Evolutionary conservation across 1,284 basidiomycete genomes (phyloP).

Genomic region (Ceratobasidium sp.): DNA sequence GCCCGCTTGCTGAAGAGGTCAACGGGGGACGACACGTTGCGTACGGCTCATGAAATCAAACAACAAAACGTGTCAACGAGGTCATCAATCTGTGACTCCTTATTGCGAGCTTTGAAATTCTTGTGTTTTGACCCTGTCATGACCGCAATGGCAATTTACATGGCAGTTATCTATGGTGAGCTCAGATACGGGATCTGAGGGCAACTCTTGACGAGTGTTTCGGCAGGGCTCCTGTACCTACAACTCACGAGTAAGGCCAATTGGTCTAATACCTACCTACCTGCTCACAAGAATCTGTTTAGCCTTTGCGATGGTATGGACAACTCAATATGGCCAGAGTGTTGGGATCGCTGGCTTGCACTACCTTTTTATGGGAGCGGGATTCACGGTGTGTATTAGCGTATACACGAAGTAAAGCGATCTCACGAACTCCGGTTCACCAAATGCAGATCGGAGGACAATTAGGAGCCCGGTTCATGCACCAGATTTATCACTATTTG

Average conservation of each 20-base stretch:
- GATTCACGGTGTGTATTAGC: conserved; percentile 47
- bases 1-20: conserved; percentile 55
- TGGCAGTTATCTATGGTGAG: conserved; percentile 53
- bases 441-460: conserved; percentile 52
- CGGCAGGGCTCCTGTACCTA: conserved; percentile 43
- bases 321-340: conserved; percentile 53
- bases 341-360: conserved; percentile 58
- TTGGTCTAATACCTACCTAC: too few species aligned
- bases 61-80: conserved; percentile 11
- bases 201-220: neutral
- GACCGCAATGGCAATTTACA: conserved; percentile 53
- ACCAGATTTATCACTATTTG: conserved; percentile 56
- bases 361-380: conserved; percentile 56
- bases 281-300: neutral
- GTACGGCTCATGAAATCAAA: conserved; percentile 39
- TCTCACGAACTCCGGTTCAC: neutral
- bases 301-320: conserved; percentile 55
- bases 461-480: conserved; percentile 55
- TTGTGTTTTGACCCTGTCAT: conserved; percentile 57
- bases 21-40: conserved; percentile 50
- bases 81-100: conserved; percentile 45
- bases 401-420: neutral
- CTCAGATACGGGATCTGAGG: too few species aligned
- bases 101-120: conserved; percentile 57
- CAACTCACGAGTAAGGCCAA: conserved; percentile 45